These are phyloP conservation scores for Candida chauliodis DNA, from an alignment of 805 yeast species.

Conservation along the genomic window DNA sequence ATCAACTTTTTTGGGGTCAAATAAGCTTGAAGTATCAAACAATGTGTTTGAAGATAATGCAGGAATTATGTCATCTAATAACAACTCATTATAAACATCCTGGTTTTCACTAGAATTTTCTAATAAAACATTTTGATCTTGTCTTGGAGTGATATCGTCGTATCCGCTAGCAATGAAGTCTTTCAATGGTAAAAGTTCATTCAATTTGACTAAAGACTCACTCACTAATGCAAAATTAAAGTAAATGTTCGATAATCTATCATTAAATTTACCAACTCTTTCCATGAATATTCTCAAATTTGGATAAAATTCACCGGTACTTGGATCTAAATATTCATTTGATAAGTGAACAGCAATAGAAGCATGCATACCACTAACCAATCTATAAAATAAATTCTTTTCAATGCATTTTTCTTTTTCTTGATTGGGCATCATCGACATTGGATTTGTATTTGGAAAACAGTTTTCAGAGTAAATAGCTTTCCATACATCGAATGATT, in stretches of 20 bases:
- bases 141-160: constrained; percentile 15
- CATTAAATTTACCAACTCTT: constrained; percentile 87
- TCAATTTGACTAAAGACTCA: constrained; percentile 68
- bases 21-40: constrained; percentile 45
- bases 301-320: constrained; percentile 80
- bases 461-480: constrained; percentile 92
- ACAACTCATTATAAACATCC: constrained; percentile 16
- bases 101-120: constrained; percentile 40
- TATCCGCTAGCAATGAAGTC: constrained; percentile 24
- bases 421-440: constrained; percentile 27
- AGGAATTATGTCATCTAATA: constrained; percentile 32
- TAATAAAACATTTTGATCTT: constrained; percentile 20
- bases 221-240: constrained; percentile 88
- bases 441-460: constrained; percentile 52
- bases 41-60: constrained; percentile 41
- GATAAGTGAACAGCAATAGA: constrained; percentile 91
- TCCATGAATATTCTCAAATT: constrained; percentile 77
- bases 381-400: constrained; percentile 80
- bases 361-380: constrained; percentile 92
- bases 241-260: constrained; percentile 83
- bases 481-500: constrained; percentile 88
- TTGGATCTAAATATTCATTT: constrained; percentile 65
- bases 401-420: constrained; percentile 63
- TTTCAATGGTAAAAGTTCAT: constrained; percentile 25
- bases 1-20: constrained; percentile 39